Evolutionary conservation across 1,284 basidiomycete species (phyloP).

Genomic region (Pseudozyma sp.): DNA sequence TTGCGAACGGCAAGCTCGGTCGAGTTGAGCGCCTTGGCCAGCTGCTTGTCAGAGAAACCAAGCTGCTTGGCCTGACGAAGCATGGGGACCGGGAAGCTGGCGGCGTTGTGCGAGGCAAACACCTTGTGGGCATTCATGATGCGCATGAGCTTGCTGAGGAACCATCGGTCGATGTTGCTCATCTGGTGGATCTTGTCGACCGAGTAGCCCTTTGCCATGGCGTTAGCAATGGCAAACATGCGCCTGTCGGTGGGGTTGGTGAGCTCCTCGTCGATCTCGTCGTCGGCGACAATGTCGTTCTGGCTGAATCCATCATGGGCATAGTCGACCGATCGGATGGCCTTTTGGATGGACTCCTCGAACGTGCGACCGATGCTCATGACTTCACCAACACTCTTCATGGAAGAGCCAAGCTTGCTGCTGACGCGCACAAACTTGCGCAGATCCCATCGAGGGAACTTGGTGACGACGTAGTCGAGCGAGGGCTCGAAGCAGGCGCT

Average conservation of each 20-base stretch:
- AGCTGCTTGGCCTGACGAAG: constrained; percentile 90
- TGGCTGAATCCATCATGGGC: constrained; percentile 90
- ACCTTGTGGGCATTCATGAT: constrained; percentile 56
- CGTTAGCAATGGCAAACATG: constrained; percentile 88
- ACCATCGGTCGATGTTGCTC: constrained; percentile 98
- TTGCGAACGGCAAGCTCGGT: constrained; percentile 89
- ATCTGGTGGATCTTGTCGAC: constrained; percentile 96
- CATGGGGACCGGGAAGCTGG: constrained; percentile 76
- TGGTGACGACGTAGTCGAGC: constrained; percentile 96
- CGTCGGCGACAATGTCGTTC: constrained; percentile 79
- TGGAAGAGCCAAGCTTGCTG: constrained; percentile 64
- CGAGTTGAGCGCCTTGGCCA: constrained; percentile 82
- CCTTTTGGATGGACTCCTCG: constrained; percentile 98
- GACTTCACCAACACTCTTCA: constrained; percentile 99
- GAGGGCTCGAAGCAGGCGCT: constrained; percentile 98
- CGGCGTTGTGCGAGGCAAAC: constrained; percentile 76
- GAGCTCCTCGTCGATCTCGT: constrained; percentile 86
- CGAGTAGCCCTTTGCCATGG: constrained; percentile 87
- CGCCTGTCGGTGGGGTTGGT: constrained; percentile 90
- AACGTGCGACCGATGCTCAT: constrained; percentile 99
- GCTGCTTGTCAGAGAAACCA: constrained; percentile 93
- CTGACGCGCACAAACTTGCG: constrained; percentile 84
- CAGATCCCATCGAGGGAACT: constrained; percentile 98
- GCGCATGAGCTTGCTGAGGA: constrained; percentile 83
- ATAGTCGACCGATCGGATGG: constrained; percentile 95